Conservation (phyloP, 1,284 basidiomycete genomes). For the Microbotryum scabiosae region DNA sequence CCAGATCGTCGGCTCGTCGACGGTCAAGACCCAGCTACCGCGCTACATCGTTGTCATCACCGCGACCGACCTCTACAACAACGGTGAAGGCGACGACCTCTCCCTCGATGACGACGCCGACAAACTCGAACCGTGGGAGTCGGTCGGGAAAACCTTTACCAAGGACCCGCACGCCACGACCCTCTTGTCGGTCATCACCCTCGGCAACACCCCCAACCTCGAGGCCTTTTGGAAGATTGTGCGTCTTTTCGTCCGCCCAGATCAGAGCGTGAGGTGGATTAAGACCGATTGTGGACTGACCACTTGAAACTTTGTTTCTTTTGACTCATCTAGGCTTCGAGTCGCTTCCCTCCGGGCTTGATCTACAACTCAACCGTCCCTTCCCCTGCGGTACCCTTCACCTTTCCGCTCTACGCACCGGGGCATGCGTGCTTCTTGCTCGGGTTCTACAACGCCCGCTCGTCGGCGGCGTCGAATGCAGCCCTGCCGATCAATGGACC, state of each 20-base stretch:
- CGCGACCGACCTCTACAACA: slow-evolving; percentile 22
- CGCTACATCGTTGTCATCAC: slow-evolving; percentile 28
- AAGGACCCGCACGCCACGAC: slow-evolving; percentile 23
- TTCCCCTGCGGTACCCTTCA: slow-evolving; percentile 1
- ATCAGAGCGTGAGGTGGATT: not conserved
- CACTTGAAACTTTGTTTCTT: not conserved
- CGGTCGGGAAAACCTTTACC: slow-evolving; percentile 21
- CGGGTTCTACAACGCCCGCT: slow-evolving; percentile 26
- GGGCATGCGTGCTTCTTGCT: slow-evolving; percentile 26
- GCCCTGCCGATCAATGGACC: not conserved
- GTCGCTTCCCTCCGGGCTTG: slow-evolving; percentile 23
- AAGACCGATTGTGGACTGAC: too few relatives aligned
- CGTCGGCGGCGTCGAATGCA: too few relatives aligned
- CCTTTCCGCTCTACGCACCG: slow-evolving; percentile 16
- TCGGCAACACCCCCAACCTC: slow-evolving; percentile 25
- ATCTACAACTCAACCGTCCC: slow-evolving; percentile 19
- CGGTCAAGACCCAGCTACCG: slow-evolving; percentile 14
- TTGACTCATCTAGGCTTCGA: slow-evolving; percentile 6
- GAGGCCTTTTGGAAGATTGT: slow-evolving; percentile 22
- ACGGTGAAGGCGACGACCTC: slow-evolving; percentile 18
- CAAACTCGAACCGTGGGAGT: slow-evolving; percentile 17
- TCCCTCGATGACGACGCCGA: slow-evolving; percentile 24
- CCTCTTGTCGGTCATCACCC: slow-evolving; percentile 25
- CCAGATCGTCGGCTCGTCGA: not conserved
- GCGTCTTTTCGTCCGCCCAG: not conserved